A percentile compares a stretch with the other conserved stretches of the same genome.
phyloP scores from a whole-genome alignment of 1,284 basidiomycete genomes.

The Pseudomicrostroma phylloplanum region DNA sequence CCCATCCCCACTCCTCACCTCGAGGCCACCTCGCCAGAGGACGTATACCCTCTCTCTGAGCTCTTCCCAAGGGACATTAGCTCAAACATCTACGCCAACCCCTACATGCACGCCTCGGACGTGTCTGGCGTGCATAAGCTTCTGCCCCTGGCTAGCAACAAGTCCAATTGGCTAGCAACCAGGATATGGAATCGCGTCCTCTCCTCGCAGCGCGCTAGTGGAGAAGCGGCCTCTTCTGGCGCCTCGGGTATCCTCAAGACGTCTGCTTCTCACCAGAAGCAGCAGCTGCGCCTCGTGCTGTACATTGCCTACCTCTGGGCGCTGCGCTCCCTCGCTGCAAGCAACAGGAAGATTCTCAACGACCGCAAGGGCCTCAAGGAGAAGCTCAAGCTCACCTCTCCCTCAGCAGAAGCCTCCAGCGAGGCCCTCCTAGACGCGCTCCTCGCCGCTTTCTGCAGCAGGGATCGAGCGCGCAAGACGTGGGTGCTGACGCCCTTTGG shows the following conservation, averaged over 20 bases:
- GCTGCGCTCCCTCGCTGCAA: slow-evolving; percentile 13
- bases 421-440: slow-evolving; percentile 25
- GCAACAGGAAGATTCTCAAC: slow-evolving; percentile 8
- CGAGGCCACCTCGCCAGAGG: slow-evolving; percentile 35
- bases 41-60: slow-evolving; percentile 37
- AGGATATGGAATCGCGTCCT: slow-evolving; percentile 22
- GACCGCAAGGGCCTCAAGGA: slow-evolving; percentile 18
- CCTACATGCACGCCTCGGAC: slow-evolving; percentile 11
- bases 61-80: slow-evolving; percentile 34
- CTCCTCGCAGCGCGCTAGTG: slow-evolving; percentile 11
- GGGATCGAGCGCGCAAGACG: background rate
- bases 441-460: slow-evolving; percentile 22
- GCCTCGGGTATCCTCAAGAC: slow-evolving; percentile 16
- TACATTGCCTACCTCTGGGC: slow-evolving; percentile 23
- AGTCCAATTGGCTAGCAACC: slow-evolving; percentile 21
- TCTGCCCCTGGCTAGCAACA: slow-evolving; percentile 14
- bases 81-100: slow-evolving; percentile 16
- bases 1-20: slow-evolving; percentile 41
- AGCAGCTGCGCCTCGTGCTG: slow-evolving; percentile 15
- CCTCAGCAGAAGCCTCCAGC: slow-evolving; percentile 6
- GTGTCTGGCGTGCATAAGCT: slow-evolving; percentile 12
- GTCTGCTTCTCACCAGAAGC: slow-evolving; percentile 6
- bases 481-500: slow-evolving; percentile 24
- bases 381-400: slow-evolving; percentile 17
- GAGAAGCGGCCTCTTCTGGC: slow-evolving; percentile 1